Conservation (phyloP, 2,329 filamentous ascomycete genomes). For the Penicillium sp. region DNA sequence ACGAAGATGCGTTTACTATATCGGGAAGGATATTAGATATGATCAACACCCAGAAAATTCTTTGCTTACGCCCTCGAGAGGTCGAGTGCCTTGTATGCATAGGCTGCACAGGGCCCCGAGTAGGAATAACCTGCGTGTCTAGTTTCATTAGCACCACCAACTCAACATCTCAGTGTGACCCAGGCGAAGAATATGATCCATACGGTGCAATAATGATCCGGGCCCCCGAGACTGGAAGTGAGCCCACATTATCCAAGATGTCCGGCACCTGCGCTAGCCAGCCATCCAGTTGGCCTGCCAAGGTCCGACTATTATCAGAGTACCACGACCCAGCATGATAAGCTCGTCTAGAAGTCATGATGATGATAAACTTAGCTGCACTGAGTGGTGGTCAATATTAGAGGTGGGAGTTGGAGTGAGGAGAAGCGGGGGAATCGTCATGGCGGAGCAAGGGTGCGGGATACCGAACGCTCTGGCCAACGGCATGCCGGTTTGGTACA, state of each 20-base stretch:
- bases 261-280: conserved; percentile 73
- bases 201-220: conserved; percentile 92
- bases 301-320: conserved; percentile 56
- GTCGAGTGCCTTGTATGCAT: conserved; percentile 89
- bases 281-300: conserved; percentile 68
- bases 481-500: background rate
- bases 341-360: conserved; percentile 54
- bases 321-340: conserved; percentile 92
- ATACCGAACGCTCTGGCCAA: conserved; percentile 8
- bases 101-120: conserved; percentile 88
- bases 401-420: conserved; percentile 11
- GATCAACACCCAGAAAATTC: background rate
- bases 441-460: conserved; percentile 22
- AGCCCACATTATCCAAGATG: conserved; percentile 61
- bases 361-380: conserved; percentile 1
- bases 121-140: conserved; percentile 94
- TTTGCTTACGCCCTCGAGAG: conserved; percentile 65
- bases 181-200: conserved; percentile 37
- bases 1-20: conserved; percentile 83
- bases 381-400: conserved; percentile 4
- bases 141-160: conserved; percentile 18
- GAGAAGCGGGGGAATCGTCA: conserved; percentile 33
- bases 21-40: conserved; percentile 1
- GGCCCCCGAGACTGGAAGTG: conserved; percentile 70
- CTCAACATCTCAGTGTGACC: background rate